phyloP scores from a whole-genome alignment of 768 basidiomycete genomes.

The Tubosaeta sp. region DNA sequence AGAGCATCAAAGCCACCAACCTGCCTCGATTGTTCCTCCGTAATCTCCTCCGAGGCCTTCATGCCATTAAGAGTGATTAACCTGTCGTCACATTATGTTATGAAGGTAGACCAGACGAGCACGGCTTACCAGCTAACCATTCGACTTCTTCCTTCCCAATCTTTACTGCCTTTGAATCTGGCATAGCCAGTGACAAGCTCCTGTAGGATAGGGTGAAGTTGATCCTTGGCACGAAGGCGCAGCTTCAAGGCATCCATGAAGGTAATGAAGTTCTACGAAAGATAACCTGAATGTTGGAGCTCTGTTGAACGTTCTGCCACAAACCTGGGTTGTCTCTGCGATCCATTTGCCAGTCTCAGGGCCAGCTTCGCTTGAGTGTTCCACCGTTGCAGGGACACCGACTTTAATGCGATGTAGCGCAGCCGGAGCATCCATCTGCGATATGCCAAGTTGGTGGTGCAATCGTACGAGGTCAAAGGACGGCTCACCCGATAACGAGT shows the following conservation, averaged over 20 bases:
- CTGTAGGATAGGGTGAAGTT: slow-evolving; percentile 89
- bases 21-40: slow-evolving; percentile 93
- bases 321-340: slow-evolving; percentile 93
- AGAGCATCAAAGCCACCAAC: slow-evolving; percentile 34
- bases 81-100: slow-evolving; percentile 40
- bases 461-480: background rate
- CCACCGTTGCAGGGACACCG: slow-evolving; percentile 94
- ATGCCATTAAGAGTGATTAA: slow-evolving; percentile 94
- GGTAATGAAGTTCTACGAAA: slow-evolving; percentile 87
- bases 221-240: slow-evolving; percentile 92
- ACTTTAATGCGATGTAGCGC: slow-evolving; percentile 87
- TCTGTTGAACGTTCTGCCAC: background rate
- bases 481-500: slow-evolving; percentile 67
- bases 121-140: slow-evolving; percentile 83
- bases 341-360: slow-evolving; percentile 96
- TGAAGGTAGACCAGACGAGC: background rate
- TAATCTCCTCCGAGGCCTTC: slow-evolving; percentile 95
- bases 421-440: slow-evolving; percentile 90
- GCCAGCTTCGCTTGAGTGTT: slow-evolving; percentile 89
- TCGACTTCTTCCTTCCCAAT: slow-evolving; percentile 89
- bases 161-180: slow-evolving; percentile 89
- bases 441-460: background rate
- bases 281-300: background rate
- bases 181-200: slow-evolving; percentile 95
- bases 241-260: slow-evolving; percentile 98